Base-by-base conservation (phyloP, 2,329 filamentous ascomycete genomes). In the Beauveria sp. region DNA sequence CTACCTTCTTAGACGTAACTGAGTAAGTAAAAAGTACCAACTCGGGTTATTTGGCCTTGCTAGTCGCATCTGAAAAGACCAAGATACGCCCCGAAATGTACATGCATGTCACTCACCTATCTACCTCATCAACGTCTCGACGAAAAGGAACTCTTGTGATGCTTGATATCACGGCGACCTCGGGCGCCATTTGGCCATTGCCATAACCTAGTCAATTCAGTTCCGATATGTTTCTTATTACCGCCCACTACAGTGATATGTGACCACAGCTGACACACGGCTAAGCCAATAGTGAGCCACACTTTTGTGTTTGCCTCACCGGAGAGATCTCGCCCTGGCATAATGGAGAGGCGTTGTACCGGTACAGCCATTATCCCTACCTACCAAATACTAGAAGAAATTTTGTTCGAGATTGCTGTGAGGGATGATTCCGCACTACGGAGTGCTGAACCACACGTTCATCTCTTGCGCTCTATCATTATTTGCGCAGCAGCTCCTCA, bases 211-310 rank as follows among this genome's bases (percentile, higher is more conserved):
- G 28, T 49, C 43, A 20, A 26, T 38, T 40, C 24, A 9, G 10
- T 47, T 14, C 28, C 55, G 46, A 60, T 38, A 38, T 38, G 57
- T 38, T 26, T 60, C 49, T 40, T 42, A 30, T 22, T 24, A 20
- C 45, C 20, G 42, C 45, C 14, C 43, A 16, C 30, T 38, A 14
- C 47, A 47, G 28, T 57, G 24, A 30, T 43, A 51, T 7, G 20
- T 42, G 49, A 49, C 40, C 47, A 52, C 38, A 30, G 56, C 56
- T 58, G 34, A 58, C 34, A 51, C 38, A 38, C 3, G 42, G 20
- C 34, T 51, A 58, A 58, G 46, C 57, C 57, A 58, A 47, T n/a
- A 40, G 30, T 49, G 20, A 58, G 30, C 55, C 54, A 49, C 43
- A 46, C n/a, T 40, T 38, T 30, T n/a, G 43, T 26, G 20, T n/a